Evolutionary conservation across 2,329 filamentous ascomycete genomes (phyloP), one percentile per base, ranked within the genome.

Genomic region (Ceratocystis eucalypticola): DNA sequence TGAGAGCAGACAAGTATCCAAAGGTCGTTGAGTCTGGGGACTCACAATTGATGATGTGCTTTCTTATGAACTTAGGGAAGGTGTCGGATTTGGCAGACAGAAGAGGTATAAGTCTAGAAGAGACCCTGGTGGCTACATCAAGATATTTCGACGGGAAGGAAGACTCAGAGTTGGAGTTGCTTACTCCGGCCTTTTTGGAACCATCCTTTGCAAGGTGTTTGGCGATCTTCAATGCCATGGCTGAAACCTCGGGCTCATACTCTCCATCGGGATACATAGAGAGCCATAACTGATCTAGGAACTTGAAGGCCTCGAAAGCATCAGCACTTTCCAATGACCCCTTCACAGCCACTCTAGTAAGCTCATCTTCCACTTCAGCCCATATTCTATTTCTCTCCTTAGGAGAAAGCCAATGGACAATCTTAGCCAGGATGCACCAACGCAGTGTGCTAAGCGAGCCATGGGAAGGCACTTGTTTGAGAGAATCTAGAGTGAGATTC

Each of bases 271-370:
- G 77, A 5, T 72, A 74, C 71, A 77, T 72, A 0, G 73, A 71
- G 3, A 76, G 66, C 77, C 77, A 79, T 8, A 74, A 70, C 22
- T 73, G 71, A 20, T 73, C 76, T 62, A 74, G 73, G 69, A 75
- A 78, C 48, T 75, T 75, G 67, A 78, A 75, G 0, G 76, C 77
- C 61, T 78, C 76, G 17, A 75, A 76, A 0, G 76, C 74, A 59
- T 77, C 75, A 37, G 72, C 69, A 1, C 73, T 74, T 2, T 72
- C 69, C 10, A 78, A 67, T 0, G 73, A 70, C 0, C 73, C 69
- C 57, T 75, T 74, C 6, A 72, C 70, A 25, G 78, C 64, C 8
- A 74, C 72, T 61, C 74, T 75, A 1, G 70, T 69, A 15, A 78
- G 46, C 22, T 72, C 71, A n/a, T 71, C 70, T 53, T 75, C 74